Base-by-base conservation (phyloP, 345 rosid genomes). In the Citrus sinensis region DNA sequence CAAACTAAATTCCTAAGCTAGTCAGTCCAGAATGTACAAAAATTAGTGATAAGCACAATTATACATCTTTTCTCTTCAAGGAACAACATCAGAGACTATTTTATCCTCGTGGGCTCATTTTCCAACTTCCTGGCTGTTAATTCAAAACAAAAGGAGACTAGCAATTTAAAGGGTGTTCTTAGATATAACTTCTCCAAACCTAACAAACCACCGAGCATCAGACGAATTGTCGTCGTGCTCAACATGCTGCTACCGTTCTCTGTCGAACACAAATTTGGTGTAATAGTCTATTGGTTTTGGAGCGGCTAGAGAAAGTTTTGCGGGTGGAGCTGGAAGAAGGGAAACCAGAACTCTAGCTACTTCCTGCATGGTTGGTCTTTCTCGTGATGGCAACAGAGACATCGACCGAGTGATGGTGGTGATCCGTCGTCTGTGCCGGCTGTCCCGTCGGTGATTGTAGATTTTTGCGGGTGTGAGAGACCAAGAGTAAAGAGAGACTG, bases 361-460 rank as follows among this genome's bases (percentile, higher is more conserved):
- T 66, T 94, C 98, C 20, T 89, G 95, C 99, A 96, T 96, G 24
- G 94, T 88, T 3, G 99, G 99, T 58, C 98, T 85, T 80, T 92
- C 97, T 0, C 30, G 30, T 29, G 30, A 29, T 29, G 30, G 30
- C 30, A 29, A 29, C 30, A 29, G 30, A 29, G 30, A 29, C 30
- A 29, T 29, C 30, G 30, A 29, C 30, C 3, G 0, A 29, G 30
- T 29, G 30, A 29, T 29, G 30, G 30, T 3, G 30, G 30, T 29
- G 3, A 3, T 0, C 30, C 30, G 30, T 29, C 30, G 30, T 29
- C 30, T 29, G 30, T 29, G 3, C 30, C 30, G 30, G 0, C 3
- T 29, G 30, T 29, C 30, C 30, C 30, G 30, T 29, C 30, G 30
- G 30, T 29, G 30, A 29, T 29, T 29, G 30, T 29, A 29, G 30